Conservation (phyloP, 164 flowering plant species). For the Akebia trifoliata region DNA sequence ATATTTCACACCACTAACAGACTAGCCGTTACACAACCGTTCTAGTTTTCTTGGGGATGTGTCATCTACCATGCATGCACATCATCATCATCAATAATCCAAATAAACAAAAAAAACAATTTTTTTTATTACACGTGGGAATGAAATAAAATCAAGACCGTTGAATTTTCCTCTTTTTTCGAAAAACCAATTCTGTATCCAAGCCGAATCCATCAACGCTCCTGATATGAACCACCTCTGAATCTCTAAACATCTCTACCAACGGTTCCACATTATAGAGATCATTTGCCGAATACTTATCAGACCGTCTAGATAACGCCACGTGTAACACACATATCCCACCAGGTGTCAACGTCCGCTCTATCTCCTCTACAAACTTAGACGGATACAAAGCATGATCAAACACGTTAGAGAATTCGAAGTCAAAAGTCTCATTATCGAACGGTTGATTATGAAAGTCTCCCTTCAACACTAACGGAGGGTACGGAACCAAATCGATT, state of each 20-base stretch:
- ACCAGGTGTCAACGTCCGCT: conserved; percentile 73
- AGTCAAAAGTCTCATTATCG: conserved; percentile 57
- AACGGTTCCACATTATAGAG: conserved; percentile 51
- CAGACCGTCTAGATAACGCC: conserved; percentile 47
- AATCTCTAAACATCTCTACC: conserved; percentile 45
- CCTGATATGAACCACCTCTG: conserved; percentile 46
- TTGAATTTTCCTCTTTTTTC: too few relatives aligned
- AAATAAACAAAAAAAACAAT: too few relatives aligned
- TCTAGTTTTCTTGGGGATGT: too few relatives aligned
- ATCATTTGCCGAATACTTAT: conserved; percentile 86
- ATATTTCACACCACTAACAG: too few relatives aligned
- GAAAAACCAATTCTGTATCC: conserved; percentile 71
- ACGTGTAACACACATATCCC: conserved; percentile 83
- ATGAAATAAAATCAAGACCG: too few relatives aligned
- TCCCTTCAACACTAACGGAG: conserved; percentile 67
- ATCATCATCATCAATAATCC: too few relatives aligned
- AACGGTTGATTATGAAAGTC: conserved; percentile 87
- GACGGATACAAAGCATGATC: conserved; percentile 83
- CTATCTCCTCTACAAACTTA: conserved; percentile 70
- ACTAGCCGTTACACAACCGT: too few relatives aligned
- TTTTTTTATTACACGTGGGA: too few relatives aligned
- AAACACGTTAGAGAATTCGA: conserved; percentile 91
- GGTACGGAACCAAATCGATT: conserved; percentile 77
- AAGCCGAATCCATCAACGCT: conserved; percentile 82
- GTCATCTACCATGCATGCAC: too few relatives aligned